Percentiles rank a stretch among this genome's conserved stretches.
Evolutionary conservation across 2,329 filamentous ascomycete genomes (phyloP).

Genomic region (Immersiporthe knoxdaviesiana): DNA sequence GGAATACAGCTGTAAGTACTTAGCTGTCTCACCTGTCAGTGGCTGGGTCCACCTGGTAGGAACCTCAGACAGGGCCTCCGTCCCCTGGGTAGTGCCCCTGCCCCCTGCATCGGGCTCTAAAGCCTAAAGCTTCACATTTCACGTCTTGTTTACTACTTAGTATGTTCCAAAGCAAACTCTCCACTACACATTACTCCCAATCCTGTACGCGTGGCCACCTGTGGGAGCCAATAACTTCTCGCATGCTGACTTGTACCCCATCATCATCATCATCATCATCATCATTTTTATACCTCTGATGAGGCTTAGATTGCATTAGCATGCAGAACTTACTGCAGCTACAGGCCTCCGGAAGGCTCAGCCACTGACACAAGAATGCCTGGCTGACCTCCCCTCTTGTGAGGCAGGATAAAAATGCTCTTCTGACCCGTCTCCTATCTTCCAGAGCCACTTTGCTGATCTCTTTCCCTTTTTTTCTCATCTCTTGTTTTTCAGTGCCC

Average conservation of each 20-base stretch:
- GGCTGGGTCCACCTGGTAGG: neutral
- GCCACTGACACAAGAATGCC: neutral
- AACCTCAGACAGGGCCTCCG: neutral
- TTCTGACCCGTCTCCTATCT: no score
- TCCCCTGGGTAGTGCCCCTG: neutral
- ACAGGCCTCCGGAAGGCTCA: conserved; percentile 2
- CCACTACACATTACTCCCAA: no score
- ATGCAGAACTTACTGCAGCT: neutral
- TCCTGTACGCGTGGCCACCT: neutral
- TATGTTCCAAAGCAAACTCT: neutral
- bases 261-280: neutral
- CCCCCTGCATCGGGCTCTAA: neutral
- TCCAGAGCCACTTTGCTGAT: no score
- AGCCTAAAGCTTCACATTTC: neutral
- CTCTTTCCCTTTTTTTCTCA: neutral
- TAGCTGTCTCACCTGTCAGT: no score
- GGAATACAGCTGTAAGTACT: no score
- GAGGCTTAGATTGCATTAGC: neutral
- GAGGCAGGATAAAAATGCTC: neutral
- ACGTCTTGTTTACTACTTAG: no score
- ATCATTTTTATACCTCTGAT: neutral
- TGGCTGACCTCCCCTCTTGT: neutral
- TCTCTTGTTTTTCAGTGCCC: neutral
- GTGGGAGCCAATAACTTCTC: neutral
- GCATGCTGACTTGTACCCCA: neutral